Evolutionary conservation across 2,329 filamentous ascomycete genomes (phyloP), one percentile per base, ranked within the genome.

Genomic region (Apiospora aurea): DNA sequence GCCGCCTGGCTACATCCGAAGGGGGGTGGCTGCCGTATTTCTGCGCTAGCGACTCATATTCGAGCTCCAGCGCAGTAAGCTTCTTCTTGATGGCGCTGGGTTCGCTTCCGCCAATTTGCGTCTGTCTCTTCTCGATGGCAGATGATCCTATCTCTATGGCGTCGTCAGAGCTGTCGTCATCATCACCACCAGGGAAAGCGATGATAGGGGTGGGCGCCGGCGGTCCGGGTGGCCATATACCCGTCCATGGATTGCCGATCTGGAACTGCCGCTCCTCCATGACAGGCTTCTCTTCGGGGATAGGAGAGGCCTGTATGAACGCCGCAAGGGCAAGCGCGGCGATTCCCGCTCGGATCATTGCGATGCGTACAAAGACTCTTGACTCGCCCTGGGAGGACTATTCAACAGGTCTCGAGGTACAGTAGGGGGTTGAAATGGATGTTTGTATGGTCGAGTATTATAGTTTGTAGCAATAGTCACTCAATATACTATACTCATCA

Each of bases 241-340:
- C 76, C 43, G 69, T 75, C 64, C 72, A 74, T 47, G 76, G 76
- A 66, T 78, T 74, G 44, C 74, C 75, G n/a, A 73, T 73, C 43
- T 70, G 70, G 67, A 77, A 74, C 61, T 79, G 75, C 44, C 76
- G 75, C 49, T 68, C 70, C 69, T 75, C 70, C 13, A 77, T 70
- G 21, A 74, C 75, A 61, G 76, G 76, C 26, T 77, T 76, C 71
- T 76, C 71, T 69, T 76, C 77, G 64, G 72, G 71, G 67, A 79
- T 75, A 44, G 79, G 79, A 68, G 78, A 77, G 24, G 76, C 77
- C 46, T 71, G 75, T 64, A 72, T 73, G 61, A 79, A 69, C 34
- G 77, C 78, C 78, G 72, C 78, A 68, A 80, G 76, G 77, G 77
- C 78, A 21, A 79, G 72, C 70, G 76, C 75, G 69, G 72, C 69